Conservation (phyloP, 1,284 basidiomycete species). For the Cutaneotrichosporon sp. region DNA sequence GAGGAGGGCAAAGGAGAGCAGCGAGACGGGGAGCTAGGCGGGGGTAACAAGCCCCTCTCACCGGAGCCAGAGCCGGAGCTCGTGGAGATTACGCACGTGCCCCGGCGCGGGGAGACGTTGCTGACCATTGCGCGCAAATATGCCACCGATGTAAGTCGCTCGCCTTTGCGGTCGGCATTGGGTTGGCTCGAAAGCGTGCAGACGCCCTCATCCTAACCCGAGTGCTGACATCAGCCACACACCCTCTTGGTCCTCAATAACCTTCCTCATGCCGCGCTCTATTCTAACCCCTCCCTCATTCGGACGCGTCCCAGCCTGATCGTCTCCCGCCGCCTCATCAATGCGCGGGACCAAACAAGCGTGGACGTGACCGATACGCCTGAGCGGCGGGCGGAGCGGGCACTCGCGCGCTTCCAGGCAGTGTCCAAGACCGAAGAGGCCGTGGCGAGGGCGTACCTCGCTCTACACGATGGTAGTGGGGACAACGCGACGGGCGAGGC, state of each 20-base stretch:
- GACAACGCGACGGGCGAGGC: background rate
- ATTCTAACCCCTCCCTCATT: conserved; percentile 22
- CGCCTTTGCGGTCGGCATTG: too few relatives aligned
- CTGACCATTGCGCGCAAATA: conserved; percentile 31
- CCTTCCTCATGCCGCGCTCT: conserved; percentile 24
- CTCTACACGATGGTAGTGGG: conserved; percentile 13
- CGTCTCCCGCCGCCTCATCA: conserved; percentile 13
- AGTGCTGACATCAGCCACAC: conserved; percentile 24
- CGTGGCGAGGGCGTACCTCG: conserved; percentile 30
- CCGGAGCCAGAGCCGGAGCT: conserved; percentile 14
- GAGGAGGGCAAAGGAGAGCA: conserved; percentile 1
- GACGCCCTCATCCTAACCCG: too few relatives aligned
- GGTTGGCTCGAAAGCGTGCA: too few relatives aligned
- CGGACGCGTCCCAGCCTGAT: conserved; percentile 18
- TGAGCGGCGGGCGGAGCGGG: conserved; percentile 21
- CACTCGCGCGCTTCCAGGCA: conserved; percentile 41
- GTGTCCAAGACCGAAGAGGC: conserved; percentile 37
- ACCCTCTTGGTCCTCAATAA: conserved; percentile 33
- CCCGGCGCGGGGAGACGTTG: conserved; percentile 29
- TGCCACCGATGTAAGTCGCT: conserved; percentile 38
- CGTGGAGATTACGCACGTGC: conserved; percentile 33
- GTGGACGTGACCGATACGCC: conserved; percentile 13
- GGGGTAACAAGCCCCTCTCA: background rate
- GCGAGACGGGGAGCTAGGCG: background rate
- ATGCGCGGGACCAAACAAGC: background rate